Conservation (phyloP, 129 eudicot species). For the Artemisia tridentata region DNA sequence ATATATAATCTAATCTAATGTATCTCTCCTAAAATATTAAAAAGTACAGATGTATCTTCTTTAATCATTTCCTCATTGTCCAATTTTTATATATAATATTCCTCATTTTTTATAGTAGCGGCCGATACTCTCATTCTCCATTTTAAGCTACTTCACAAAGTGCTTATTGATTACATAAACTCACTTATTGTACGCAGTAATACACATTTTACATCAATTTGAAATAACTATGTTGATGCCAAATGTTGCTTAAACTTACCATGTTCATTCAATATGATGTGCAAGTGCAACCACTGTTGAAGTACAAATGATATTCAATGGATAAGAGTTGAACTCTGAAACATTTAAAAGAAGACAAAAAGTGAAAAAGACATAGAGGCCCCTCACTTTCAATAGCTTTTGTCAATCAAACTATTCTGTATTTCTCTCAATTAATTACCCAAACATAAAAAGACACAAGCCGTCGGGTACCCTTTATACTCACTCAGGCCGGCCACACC, state of each 20-base stretch:
- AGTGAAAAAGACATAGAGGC: conserved; percentile 6
- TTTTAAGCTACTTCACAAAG: no score
- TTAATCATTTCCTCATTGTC: background rate
- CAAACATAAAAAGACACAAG: conserved; percentile 38
- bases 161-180: no score
- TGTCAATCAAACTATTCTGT: conserved; percentile 28
- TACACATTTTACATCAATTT: no score
- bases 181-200: no score
- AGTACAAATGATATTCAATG: background rate
- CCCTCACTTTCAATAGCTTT: conserved; percentile 14
- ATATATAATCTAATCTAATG: background rate
- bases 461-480: conserved; percentile 49
- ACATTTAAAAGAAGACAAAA: conserved; percentile 17
- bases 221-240: background rate
- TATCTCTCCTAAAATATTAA: conserved; percentile 13
- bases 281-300: background rate
- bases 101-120: background rate
- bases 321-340: conserved; percentile 5
- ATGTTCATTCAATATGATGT: background rate
- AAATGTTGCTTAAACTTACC: background rate
- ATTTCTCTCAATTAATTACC: conserved; percentile 28
- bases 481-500: conserved; percentile 30
- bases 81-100: background rate
- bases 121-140: no score
- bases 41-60: conserved; percentile 1